These are phyloP conservation scores for Myriosclerotinia scirpicola DNA, from an alignment of 2,329 filamentous ascomycete species.

Conservation along the genomic window DNA sequence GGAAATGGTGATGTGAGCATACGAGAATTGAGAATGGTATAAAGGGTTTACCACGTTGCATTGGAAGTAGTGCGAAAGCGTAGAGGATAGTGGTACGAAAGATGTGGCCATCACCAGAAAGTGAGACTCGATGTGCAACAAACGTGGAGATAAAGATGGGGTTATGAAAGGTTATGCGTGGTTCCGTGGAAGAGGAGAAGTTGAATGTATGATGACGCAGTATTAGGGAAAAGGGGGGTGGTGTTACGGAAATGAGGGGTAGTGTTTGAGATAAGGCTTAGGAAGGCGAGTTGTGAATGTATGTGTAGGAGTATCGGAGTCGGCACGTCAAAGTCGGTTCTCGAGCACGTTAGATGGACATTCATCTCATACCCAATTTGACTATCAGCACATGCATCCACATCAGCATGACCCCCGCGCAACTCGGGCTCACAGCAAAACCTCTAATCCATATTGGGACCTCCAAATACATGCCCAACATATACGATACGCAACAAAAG, in stretches of 20 bases:
- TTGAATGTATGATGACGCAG: slow-evolving; percentile 4
- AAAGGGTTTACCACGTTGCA: neutral
- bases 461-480: neutral
- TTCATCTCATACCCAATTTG: neutral
- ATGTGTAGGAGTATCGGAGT: neutral
- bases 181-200: neutral
- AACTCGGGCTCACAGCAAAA: neutral
- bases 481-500: neutral
- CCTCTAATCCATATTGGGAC: neutral
- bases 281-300: neutral
- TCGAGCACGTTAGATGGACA: neutral
- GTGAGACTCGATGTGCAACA: slow-evolving; percentile 19
- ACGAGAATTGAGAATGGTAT: neutral
- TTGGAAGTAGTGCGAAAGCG: neutral
- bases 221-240: too few relatives aligned
- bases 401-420: neutral
- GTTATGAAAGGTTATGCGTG: neutral
- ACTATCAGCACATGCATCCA: neutral
- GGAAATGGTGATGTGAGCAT: neutral
- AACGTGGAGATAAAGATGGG: neutral
- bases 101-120: neutral
- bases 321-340: too few relatives aligned
- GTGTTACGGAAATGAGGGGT: neutral
- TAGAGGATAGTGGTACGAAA: neutral
- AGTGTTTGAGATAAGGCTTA: neutral